Percentiles rank a stretch among this genome's conserved stretches.
phyloP scores from a whole-genome alignment of 2,329 filamentous ascomycete species.

The Ilyonectria robusta region DNA sequence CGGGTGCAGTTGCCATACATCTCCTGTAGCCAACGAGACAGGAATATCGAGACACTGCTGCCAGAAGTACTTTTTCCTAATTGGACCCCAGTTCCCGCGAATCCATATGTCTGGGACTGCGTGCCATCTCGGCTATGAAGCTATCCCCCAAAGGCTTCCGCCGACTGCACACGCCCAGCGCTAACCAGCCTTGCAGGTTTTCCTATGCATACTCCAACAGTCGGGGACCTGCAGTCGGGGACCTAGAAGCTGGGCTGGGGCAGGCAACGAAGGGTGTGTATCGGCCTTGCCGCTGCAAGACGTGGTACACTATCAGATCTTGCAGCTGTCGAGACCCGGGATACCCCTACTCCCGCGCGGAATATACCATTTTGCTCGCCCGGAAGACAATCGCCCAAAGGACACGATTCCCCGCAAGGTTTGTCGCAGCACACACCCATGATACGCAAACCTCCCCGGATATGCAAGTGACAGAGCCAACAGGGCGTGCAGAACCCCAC shows the following conservation, averaged over 20 bases:
- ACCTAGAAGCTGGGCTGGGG: neutral
- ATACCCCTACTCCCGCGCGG: neutral
- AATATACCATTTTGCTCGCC: neutral
- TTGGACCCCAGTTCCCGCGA: neutral
- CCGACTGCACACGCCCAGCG: neutral
- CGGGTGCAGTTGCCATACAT: neutral
- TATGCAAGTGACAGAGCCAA: neutral
- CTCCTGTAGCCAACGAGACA: neutral
- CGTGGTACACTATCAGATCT: neutral
- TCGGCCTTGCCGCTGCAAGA: conserved; percentile 14
- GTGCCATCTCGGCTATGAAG: neutral
- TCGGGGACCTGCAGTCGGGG: neutral
- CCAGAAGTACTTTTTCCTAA: neutral
- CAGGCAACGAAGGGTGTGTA: conserved; percentile 12
- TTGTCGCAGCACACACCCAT: neutral
- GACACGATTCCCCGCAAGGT: neutral
- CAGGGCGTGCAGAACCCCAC: neutral
- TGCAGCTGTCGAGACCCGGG: conserved; percentile 1
- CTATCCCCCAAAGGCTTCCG: neutral
- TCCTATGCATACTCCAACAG: neutral
- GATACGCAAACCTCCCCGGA: neutral
- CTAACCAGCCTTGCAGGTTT: neutral
- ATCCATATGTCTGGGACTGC: neutral
- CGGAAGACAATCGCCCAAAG: neutral
- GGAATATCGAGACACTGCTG: neutral